Percentiles rank a stretch among this genome's conserved stretches.
Evolutionary conservation across 1,284 basidiomycete species (phyloP).

Genomic region (Phellopilus nigrolimitatus): DNA sequence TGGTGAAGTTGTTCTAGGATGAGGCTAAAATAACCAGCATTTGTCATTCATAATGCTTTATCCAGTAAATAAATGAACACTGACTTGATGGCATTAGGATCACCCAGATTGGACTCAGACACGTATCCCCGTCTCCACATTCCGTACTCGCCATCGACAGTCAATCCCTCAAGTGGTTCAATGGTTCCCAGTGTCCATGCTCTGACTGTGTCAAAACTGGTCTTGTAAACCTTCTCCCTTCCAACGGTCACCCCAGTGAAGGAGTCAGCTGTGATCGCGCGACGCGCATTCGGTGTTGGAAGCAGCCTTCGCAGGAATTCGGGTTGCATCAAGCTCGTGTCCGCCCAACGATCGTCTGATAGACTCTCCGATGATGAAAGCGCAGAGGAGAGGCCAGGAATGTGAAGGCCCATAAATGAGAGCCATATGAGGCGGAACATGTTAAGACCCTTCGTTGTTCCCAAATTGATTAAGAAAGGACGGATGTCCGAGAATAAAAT

Average conservation of each 20-base stretch:
- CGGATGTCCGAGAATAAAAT: constrained; percentile 81
- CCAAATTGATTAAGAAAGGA: constrained; percentile 60
- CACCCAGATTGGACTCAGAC: background rate
- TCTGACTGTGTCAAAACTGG: constrained; percentile 61
- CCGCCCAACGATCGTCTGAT: constrained; percentile 64
- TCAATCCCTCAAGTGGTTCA: constrained; percentile 47
- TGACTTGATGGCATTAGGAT: constrained; percentile 5
- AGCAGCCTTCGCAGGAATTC: constrained; percentile 47
- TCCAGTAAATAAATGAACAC: background rate
- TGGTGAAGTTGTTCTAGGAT: constrained; percentile 50
- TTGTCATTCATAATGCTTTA: background rate
- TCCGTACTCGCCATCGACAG: constrained; percentile 36
- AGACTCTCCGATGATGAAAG: constrained; percentile 32
- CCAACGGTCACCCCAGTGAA: constrained; percentile 63
- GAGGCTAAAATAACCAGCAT: background rate
- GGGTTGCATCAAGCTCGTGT: constrained; percentile 28
- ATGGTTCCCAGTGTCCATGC: constrained; percentile 55
- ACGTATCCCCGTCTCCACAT: constrained; percentile 23
- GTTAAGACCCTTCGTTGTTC: constrained; percentile 46
- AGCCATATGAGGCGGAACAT: constrained; percentile 76
- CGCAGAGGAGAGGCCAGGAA: constrained; percentile 56
- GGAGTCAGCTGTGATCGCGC: constrained; percentile 46
- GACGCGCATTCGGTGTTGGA: constrained; percentile 33
- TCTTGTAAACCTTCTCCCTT: constrained; percentile 53
- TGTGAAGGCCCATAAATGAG: constrained; percentile 69